Conservation (phyloP, 2,329 filamentous ascomycete genomes). For the Aspergillus versicolor region DNA sequence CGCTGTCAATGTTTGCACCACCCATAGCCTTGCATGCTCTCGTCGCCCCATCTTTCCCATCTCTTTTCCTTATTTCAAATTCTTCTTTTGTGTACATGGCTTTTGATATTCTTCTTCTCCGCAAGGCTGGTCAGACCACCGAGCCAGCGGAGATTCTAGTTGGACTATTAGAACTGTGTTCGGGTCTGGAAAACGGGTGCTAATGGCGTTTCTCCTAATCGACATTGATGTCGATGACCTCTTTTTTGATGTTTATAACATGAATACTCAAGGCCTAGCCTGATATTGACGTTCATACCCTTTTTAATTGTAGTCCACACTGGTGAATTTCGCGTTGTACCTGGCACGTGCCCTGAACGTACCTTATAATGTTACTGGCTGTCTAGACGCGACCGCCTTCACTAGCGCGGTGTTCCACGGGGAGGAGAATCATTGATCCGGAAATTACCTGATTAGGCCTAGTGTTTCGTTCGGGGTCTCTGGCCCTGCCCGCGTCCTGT, state of each 20-base stretch:
- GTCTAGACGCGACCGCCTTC: neutral
- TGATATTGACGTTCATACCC: conserved; percentile 18
- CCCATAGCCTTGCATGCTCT: conserved; percentile 19
- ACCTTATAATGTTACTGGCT: neutral
- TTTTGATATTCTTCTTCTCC: conserved; percentile 36
- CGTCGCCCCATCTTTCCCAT: conserved; percentile 19
- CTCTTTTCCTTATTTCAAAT: conserved; percentile 23
- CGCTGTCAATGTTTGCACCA: conserved; percentile 25
- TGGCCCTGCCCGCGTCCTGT: conserved; percentile 37
- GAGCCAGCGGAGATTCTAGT: conserved; percentile 34
- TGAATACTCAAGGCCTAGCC: conserved; percentile 31
- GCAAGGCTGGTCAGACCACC: conserved; percentile 23
- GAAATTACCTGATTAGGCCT: conserved; percentile 31
- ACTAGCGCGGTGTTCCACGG: conserved; percentile 22
- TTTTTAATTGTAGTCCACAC: neutral
- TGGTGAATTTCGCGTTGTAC: neutral
- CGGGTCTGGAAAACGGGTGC: conserved; percentile 45
- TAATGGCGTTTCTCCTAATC: conserved; percentile 41
- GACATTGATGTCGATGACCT: conserved; percentile 32
- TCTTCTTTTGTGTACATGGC: conserved; percentile 43
- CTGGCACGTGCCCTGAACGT: conserved; percentile 9
- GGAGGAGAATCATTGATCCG: conserved; percentile 29
- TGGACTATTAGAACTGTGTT: conserved; percentile 45
- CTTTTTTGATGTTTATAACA: conserved; percentile 33
- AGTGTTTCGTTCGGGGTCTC: conserved; percentile 40